Percentiles rank a stretch among this genome's conserved stretches.
Conservation (phyloP, 2,329 filamentous ascomycete species). For the Ceratocystis smalleyi region DNA sequence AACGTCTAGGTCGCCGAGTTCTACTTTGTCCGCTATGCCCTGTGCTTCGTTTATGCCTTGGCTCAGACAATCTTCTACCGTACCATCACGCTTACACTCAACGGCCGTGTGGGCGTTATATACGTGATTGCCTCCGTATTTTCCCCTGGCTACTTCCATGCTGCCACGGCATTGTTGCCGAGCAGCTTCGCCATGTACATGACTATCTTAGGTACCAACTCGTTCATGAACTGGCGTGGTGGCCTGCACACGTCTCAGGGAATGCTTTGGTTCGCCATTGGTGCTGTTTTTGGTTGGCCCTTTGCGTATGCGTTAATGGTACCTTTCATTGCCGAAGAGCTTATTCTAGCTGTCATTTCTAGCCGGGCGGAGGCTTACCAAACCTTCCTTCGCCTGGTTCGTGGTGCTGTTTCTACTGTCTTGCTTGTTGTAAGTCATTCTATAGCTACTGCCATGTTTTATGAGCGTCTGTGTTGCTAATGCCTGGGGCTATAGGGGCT, state of each 20-base stretch:
- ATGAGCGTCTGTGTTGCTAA: neutral
- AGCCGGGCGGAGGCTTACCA: conserved; percentile 45
- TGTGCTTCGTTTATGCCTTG: conserved; percentile 62
- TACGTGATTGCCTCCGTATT: conserved; percentile 64
- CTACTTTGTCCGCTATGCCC: conserved; percentile 63
- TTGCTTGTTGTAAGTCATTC: conserved; percentile 46
- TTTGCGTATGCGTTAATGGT: conserved; percentile 71
- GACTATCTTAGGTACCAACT: conserved; percentile 66
- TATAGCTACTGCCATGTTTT: neutral
- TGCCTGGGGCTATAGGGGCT: conserved; percentile 34
- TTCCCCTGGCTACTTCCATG: conserved; percentile 87
- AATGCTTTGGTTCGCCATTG: conserved; percentile 81
- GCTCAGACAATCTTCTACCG: conserved; percentile 73
- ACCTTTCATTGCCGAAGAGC: conserved; percentile 69
- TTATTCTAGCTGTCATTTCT: conserved; percentile 39
- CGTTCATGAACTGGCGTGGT: conserved; percentile 80
- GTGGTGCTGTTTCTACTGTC: conserved; percentile 52
- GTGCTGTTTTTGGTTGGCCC: conserved; percentile 81
- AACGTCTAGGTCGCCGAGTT: conserved; percentile 50
- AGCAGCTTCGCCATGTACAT: conserved; percentile 97
- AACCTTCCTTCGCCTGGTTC: conserved; percentile 43
- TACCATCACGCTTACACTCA: conserved; percentile 59
- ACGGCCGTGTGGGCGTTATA: conserved; percentile 68
- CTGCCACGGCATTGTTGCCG: conserved; percentile 71
- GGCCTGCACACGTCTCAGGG: conserved; percentile 66